Evolutionary conservation across 2,329 filamentous ascomycete genomes (phyloP).

Genomic region (Dothideomycetidae sp.): DNA sequence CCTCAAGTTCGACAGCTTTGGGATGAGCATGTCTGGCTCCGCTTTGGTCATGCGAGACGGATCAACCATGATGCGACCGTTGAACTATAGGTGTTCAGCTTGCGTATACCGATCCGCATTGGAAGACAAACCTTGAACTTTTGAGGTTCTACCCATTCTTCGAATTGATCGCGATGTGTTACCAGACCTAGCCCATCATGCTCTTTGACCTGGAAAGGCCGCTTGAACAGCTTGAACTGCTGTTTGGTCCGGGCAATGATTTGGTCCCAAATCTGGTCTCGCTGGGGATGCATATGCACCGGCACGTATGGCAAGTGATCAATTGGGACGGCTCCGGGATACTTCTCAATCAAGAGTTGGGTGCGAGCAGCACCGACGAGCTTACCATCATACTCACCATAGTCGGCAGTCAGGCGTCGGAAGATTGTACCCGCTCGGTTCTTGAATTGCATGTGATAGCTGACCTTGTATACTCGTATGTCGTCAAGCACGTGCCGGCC

Average conservation of each 20-base stretch:
- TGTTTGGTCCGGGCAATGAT: background rate
- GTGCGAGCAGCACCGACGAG: background rate
- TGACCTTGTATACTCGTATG: background rate
- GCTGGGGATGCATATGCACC: background rate
- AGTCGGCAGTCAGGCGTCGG: background rate
- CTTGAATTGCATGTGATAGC: background rate
- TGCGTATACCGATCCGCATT: background rate
- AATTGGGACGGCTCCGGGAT: background rate
- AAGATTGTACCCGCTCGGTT: background rate
- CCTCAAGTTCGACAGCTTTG: background rate
- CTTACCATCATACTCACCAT: background rate
- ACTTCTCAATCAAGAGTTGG: background rate
- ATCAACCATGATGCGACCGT: background rate
- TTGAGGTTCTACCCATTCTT: background rate
- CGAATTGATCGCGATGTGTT: background rate
- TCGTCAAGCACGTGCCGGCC: background rate
- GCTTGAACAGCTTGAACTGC: background rate
- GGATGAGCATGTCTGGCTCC: background rate
- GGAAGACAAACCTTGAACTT: background rate
- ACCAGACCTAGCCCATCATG: background rate
- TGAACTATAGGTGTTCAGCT: background rate
- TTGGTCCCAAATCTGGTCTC: background rate
- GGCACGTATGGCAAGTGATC: background rate
- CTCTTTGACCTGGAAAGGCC: background rate
- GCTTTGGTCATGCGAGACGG: background rate